These are phyloP conservation scores for Colletotrichum sidae DNA, from an alignment of 2,329 filamentous ascomycete genomes.

Conservation along the genomic window DNA sequence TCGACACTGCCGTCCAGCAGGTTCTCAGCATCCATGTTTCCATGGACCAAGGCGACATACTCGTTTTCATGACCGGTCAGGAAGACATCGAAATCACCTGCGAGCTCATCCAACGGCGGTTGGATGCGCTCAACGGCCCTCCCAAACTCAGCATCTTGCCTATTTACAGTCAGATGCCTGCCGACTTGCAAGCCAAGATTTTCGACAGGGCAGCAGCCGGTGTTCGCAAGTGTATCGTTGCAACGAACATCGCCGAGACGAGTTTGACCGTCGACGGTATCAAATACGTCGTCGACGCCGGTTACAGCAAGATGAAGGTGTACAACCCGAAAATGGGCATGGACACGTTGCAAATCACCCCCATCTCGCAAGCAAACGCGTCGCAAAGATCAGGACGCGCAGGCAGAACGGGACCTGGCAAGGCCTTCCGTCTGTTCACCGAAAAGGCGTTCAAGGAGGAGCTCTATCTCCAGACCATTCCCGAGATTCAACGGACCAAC, in stretches of 20 bases:
- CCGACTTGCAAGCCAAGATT: slow-evolving; percentile 96
- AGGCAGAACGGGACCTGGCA: slow-evolving; percentile 93
- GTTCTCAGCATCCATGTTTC: slow-evolving; percentile 96
- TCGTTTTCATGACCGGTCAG: slow-evolving; percentile 99
- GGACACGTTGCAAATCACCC: slow-evolving; percentile 98
- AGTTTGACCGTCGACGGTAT: slow-evolving; percentile 98
- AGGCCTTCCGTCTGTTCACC: slow-evolving; percentile 93
- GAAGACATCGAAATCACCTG: slow-evolving; percentile 99
- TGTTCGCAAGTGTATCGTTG: slow-evolving; percentile 96
- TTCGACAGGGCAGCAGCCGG: slow-evolving; percentile 92
- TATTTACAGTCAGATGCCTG: slow-evolving; percentile 99
- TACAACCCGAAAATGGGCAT: slow-evolving; percentile 99
- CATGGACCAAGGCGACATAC: slow-evolving; percentile 90
- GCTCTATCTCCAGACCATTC: slow-evolving; percentile 95
- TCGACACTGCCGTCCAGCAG: slow-evolving; percentile 96
- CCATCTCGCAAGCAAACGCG: slow-evolving; percentile 96
- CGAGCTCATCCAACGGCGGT: slow-evolving; percentile 87
- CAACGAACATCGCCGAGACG: slow-evolving; percentile 98
- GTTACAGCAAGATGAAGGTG: slow-evolving; percentile 97
- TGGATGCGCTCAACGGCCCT: slow-evolving; percentile 91
- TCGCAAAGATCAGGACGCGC: slow-evolving; percentile 94
- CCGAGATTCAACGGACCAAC: slow-evolving; percentile 97
- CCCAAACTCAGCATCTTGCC: slow-evolving; percentile 94
- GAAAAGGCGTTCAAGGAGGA: slow-evolving; percentile 96
- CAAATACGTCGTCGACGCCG: slow-evolving; percentile 98